Evolutionary conservation across 1,139 yeast species (phyloP), one percentile per base, ranked within the genome.

Genomic region (Hansenula sp.): DNA sequence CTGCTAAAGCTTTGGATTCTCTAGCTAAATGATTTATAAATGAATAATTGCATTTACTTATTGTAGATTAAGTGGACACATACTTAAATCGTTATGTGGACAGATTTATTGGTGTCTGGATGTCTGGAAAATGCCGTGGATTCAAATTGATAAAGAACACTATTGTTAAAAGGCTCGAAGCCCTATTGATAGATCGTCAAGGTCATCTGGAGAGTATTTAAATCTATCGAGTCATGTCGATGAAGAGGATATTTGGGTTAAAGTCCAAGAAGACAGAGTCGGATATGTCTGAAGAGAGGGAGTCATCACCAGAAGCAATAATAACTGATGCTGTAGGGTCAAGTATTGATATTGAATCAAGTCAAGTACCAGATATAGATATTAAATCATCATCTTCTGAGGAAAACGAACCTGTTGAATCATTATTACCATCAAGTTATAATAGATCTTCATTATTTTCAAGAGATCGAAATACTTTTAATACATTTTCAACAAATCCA

Each of bases 401-500:
- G 11, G 41, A 37, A 2, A 20, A 28, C 28, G 43, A 41, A 12
- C 40, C 42, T 3, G 39, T 42, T 4, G 32, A 32, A 4, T 37
- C 40, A 2, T 25, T 38, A n/a, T 7, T 19, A 3, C 34, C 34
- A 17, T 36, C 41, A 28, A 37, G 39, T 13, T 41, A 37, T 32
- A 37, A 29, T 9, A 37, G 48, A n/a, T 44, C 49, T 5, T 43
- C 53, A 2, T 42, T 51, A n/a, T 51, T 51, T 40, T 49, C 53
- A 21, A 44, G 46, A 6, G 44, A 43, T 27, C 38, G 44, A 18
- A 29, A 25, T 5, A 50, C 54, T 3, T 44, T 43, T 19, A 47
- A 48, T 27, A 45, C 53, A 3, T 30, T 37, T 25, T 42, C 47
- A 5, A 46, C 54, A 9, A 42, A 37, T 4, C 50, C 49, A 19